A percentile compares a stretch with the other conserved stretches of the same genome.
phyloP scores from a whole-genome alignment of 2,329 filamentous ascomycete species.

The Torrubiellomyces zombiae region DNA sequence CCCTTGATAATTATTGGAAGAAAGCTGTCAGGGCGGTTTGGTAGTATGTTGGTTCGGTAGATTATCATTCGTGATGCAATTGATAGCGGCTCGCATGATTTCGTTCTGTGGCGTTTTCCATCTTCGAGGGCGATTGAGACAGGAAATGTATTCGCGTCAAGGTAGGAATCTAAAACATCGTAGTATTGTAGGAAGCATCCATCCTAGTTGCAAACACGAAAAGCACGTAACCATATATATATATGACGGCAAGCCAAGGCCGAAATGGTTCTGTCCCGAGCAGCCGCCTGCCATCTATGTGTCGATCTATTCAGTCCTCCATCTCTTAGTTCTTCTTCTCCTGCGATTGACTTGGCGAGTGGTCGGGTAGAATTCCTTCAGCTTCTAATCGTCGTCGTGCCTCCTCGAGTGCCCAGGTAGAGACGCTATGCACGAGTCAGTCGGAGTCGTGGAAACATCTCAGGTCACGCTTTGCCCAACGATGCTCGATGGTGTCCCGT shows the following conservation, averaged over 20 bases:
- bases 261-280: constrained; percentile 5
- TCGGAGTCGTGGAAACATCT: too few species aligned
- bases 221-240: constrained; percentile 17
- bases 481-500: not conserved
- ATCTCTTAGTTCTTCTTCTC: constrained; percentile 36
- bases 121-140: too few species aligned
- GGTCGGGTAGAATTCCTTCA: constrained; percentile 83
- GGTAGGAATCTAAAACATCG: constrained; percentile 13
- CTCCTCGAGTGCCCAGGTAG: constrained; percentile 98
- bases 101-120: too few species aligned
- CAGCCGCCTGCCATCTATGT: constrained; percentile 5
- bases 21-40: too few species aligned
- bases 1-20: too few species aligned
- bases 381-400: constrained; percentile 86
- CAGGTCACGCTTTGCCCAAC: too few species aligned
- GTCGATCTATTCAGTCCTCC: constrained; percentile 4
- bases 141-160: too few species aligned
- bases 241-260: too few species aligned
- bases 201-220: constrained; percentile 10
- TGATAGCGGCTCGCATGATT: too few species aligned
- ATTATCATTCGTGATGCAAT: too few species aligned
- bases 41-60: too few species aligned
- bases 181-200: constrained; percentile 13
- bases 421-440: constrained; percentile 49
- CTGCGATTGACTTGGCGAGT: constrained; percentile 25